Percentiles rank a stretch among this genome's conserved stretches.
Conservation (phyloP, 2,329 filamentous ascomycete genomes). For the Colletotrichum viniferum region DNA sequence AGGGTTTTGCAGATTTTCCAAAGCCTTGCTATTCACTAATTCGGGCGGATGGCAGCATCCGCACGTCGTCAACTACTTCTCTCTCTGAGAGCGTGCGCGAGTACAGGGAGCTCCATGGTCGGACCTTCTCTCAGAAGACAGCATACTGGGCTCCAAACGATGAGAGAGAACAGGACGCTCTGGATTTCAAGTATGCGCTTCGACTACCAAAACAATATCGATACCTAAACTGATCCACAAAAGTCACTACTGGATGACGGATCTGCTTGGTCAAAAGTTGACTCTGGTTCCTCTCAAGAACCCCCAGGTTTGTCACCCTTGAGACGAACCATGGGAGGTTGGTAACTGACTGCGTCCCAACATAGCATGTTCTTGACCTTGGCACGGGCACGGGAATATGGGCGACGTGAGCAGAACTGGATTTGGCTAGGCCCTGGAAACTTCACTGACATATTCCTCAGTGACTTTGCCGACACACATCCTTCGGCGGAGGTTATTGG, state of each 20-base stretch:
- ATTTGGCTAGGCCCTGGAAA: too few relatives aligned
- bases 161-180: not conserved
- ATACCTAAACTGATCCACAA: not conserved
- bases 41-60: not conserved
- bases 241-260: not conserved
- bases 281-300: not conserved
- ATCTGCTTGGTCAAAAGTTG: not conserved
- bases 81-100: not conserved
- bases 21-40: not conserved
- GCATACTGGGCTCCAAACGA: slow-evolving; percentile 14
- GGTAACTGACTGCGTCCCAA: too few relatives aligned
- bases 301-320: too few relatives aligned
- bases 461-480: too few relatives aligned
- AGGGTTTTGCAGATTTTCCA: not conserved
- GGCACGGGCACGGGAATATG: too few relatives aligned
- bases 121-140: not conserved
- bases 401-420: too few relatives aligned
- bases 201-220: not conserved
- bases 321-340: too few relatives aligned
- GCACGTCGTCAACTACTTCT: not conserved
- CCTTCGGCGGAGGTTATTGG: too few relatives aligned
- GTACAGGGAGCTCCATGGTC: slow-evolving; percentile 7
- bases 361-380: too few relatives aligned
- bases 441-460: too few relatives aligned
- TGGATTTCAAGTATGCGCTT: slow-evolving; percentile 12